A percentile compares a stretch with the other conserved stretches of the same genome.
phyloP scores from a whole-genome alignment of 176 grass and related monocot species.

The Raddia distichophylla region DNA sequence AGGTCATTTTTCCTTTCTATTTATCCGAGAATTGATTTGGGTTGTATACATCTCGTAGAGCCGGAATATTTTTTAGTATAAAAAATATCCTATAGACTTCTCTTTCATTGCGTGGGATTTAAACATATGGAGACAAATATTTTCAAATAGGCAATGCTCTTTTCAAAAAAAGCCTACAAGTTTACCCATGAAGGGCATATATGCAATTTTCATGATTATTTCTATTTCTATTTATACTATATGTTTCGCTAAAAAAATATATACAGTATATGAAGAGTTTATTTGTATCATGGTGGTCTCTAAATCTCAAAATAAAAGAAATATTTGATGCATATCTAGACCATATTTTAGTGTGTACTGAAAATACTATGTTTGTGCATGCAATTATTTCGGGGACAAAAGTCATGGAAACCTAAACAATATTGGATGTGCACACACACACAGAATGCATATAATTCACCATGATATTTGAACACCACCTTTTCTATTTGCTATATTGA shows the following conservation, averaged over 20 bases:
- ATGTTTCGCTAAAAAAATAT: not conserved
- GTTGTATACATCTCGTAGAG: too few relatives aligned
- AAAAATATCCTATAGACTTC: too few relatives aligned
- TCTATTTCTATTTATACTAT: not conserved
- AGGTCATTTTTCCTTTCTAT: too few relatives aligned
- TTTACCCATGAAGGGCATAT: not conserved
- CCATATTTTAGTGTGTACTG: not conserved
- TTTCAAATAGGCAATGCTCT: too few relatives aligned
- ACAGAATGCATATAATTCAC: not conserved
- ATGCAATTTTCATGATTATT: not conserved
- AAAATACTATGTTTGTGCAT: not conserved
- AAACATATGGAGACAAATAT: too few relatives aligned
- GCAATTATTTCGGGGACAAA: not conserved
- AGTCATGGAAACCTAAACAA: not conserved
- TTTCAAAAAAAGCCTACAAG: too few relatives aligned
- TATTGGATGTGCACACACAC: not conserved
- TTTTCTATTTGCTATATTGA: not conserved
- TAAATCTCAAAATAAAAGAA: not conserved
- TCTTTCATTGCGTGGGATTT: too few relatives aligned
- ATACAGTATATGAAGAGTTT: not conserved
- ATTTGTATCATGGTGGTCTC: not conserved
- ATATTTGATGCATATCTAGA: not conserved
- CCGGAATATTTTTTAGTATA: too few relatives aligned
- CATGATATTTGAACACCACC: slow-evolving; percentile 2
- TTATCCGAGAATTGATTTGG: too few relatives aligned